Evolutionary conservation across 768 basidiomycete genomes (phyloP).

Genomic region (Trametes gibbosa): DNA sequence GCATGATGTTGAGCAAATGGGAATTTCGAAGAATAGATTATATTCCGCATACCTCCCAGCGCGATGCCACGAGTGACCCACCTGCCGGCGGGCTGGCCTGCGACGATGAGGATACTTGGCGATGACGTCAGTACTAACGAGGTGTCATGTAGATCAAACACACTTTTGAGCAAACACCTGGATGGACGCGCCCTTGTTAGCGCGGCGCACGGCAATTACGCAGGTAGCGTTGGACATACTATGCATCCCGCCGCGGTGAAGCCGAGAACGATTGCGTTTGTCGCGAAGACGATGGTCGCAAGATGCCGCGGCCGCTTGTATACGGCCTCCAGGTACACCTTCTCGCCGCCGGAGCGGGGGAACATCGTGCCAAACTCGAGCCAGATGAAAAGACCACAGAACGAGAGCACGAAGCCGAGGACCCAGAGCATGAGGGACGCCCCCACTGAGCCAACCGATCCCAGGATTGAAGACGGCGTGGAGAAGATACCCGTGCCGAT

Average conservation of each 20-base stretch:
- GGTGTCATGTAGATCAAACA: neutral
- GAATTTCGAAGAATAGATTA: neutral
- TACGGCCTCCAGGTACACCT: slow-evolving; percentile 58
- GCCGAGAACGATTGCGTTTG: slow-evolving; percentile 33
- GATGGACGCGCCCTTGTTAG: neutral
- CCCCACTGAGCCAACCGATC: slow-evolving; percentile 54
- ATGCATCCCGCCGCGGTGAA: slow-evolving; percentile 36
- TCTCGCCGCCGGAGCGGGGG: slow-evolving; percentile 60
- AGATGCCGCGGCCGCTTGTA: slow-evolving; percentile 38
- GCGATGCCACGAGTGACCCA: slow-evolving; percentile 62
- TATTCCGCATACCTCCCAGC: slow-evolving; percentile 40
- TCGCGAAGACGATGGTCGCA: slow-evolving; percentile 34
- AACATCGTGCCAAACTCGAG: slow-evolving; percentile 65
- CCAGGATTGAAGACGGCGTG: slow-evolving; percentile 57
- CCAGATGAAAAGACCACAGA: slow-evolving; percentile 61
- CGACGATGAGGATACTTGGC: slow-evolving; percentile 45
- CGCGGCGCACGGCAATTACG: neutral
- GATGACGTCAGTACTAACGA: neutral
- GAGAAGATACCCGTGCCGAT: slow-evolving; percentile 68
- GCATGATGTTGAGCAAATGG: neutral
- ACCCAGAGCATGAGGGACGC: slow-evolving; percentile 65
- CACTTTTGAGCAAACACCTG: slow-evolving; percentile 34
- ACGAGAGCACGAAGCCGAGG: slow-evolving; percentile 55
- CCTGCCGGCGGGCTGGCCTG: slow-evolving; percentile 26
- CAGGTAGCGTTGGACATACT: slow-evolving; percentile 12